Evolutionary conservation across 2,329 filamentous ascomycete species (phyloP).

Genomic region (Daldinia eschscholtzii): DNA sequence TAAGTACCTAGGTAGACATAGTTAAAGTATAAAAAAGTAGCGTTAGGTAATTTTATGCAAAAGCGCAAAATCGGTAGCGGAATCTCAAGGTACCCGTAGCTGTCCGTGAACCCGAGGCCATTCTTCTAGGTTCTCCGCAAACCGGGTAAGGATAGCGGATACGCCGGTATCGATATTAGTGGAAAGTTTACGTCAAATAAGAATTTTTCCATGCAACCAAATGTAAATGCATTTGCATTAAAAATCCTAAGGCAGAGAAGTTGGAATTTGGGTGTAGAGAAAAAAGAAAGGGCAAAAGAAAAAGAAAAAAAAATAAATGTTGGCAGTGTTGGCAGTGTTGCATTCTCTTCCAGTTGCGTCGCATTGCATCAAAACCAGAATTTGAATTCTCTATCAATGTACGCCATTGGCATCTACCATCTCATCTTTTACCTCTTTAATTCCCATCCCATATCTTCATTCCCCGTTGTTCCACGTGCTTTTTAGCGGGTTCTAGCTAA

Average conservation of each 20-base stretch:
- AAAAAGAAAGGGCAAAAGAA: not conserved
- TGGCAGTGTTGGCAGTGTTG: constrained; percentile 15
- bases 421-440: constrained; percentile 1
- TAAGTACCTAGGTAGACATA: not conserved
- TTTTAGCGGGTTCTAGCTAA: constrained; percentile 11
- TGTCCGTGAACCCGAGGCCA: constrained; percentile 4
- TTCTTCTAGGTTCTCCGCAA: constrained; percentile 6
- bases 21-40: not conserved
- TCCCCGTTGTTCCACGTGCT: constrained; percentile 26
- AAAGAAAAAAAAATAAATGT: not conserved
- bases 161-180: constrained; percentile 4
- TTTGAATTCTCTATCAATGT: constrained; percentile 7
- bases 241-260: not conserved
- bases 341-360: constrained; percentile 21
- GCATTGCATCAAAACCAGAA: constrained; percentile 23
- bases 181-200: constrained; percentile 5
- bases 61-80: constrained; percentile 7
- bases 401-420: constrained; percentile 3
- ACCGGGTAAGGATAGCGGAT: constrained; percentile 4
- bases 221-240: not conserved
- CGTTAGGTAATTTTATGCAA: constrained; percentile 4
- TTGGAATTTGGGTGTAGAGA: not conserved
- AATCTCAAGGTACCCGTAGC: constrained; percentile 4
- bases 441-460: constrained; percentile 23
- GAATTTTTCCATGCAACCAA: not conserved